Conservation (phyloP, 202 grass and related monocot species). For the Setaria viridis region DNA sequence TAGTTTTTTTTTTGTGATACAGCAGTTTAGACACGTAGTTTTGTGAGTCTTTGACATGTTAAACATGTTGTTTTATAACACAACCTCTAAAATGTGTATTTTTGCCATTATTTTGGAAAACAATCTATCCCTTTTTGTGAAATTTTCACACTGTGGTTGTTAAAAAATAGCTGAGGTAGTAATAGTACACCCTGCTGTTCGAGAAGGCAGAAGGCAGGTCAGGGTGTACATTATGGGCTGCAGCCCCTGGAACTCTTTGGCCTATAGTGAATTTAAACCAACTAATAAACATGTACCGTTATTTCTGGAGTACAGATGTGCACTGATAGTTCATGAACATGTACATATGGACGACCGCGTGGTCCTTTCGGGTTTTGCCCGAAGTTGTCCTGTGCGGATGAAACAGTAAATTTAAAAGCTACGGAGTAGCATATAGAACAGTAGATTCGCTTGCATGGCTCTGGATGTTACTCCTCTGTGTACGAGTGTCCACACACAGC, state of each 20-base stretch:
- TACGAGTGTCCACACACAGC: not conserved
- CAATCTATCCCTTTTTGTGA: not conserved
- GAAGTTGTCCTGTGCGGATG: too few species aligned
- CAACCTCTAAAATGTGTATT: not conserved
- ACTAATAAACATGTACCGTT: not conserved
- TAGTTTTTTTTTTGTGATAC: too few species aligned
- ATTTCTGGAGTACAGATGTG: not conserved
- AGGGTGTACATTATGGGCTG: not conserved
- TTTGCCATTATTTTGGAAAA: not conserved
- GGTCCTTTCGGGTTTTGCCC: too few species aligned
- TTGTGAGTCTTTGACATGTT: too few species aligned
- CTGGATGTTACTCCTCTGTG: not conserved
- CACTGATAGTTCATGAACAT: too few species aligned
- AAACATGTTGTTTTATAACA: not conserved
- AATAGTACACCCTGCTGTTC: not conserved
- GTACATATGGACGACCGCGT: too few species aligned
- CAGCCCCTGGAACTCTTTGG: not conserved
- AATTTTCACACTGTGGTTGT: not conserved
- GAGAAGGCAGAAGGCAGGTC: not conserved
- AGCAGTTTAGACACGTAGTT: too few species aligned
- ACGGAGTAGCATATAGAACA: not conserved
- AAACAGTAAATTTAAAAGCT: too few species aligned
- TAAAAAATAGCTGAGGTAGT: not conserved
- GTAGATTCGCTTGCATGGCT: not conserved
- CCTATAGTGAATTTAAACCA: slow-evolving; percentile 7